A percentile compares a stretch with the other conserved stretches of the same genome.
Evolutionary conservation across 2,329 filamentous ascomycete genomes (phyloP).

Genomic region (Cryphonectria parasitica): DNA sequence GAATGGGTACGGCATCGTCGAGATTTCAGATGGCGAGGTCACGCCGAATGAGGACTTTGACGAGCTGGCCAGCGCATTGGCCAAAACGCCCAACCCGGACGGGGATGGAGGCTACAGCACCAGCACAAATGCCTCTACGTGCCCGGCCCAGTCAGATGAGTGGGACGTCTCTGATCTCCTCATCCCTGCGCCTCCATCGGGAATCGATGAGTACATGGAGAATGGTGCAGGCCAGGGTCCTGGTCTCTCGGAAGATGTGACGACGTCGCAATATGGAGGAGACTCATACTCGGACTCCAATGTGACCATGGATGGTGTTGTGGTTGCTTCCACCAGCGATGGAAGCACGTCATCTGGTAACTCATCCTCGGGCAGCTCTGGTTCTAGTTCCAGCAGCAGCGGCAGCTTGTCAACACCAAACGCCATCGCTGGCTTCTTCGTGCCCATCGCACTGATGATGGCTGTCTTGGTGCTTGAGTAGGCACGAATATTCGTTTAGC

Average conservation of each 20-base stretch:
- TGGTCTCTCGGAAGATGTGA: conserved; percentile 51
- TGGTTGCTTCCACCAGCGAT: conserved; percentile 17
- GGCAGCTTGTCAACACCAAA: neutral
- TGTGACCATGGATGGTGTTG: conserved; percentile 24
- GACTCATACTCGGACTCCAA: conserved; percentile 27
- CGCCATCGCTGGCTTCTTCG: neutral
- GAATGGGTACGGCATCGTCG: conserved; percentile 80
- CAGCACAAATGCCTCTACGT: conserved; percentile 50
- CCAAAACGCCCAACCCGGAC: conserved; percentile 53
- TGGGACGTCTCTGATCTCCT: conserved; percentile 57
- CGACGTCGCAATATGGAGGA: conserved; percentile 22
- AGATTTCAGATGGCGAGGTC: conserved; percentile 60
- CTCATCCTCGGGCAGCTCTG: conserved; percentile 11
- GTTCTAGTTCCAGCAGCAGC: conserved; percentile 13
- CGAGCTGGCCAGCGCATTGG: conserved; percentile 52
- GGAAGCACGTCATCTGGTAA: conserved; percentile 2
- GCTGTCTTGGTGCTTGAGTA: neutral
- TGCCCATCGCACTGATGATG: neutral
- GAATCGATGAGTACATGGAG: conserved; percentile 57
- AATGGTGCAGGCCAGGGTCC: conserved; percentile 57
- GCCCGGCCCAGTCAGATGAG: conserved; percentile 51
- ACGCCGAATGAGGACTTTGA: conserved; percentile 66
- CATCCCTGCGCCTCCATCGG: conserved; percentile 57
- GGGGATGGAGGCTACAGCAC: conserved; percentile 54
- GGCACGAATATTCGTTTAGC: neutral